phyloP scores from a whole-genome alignment of 176 grass and related monocot species.

The Rhynchospora pubera region DNA sequence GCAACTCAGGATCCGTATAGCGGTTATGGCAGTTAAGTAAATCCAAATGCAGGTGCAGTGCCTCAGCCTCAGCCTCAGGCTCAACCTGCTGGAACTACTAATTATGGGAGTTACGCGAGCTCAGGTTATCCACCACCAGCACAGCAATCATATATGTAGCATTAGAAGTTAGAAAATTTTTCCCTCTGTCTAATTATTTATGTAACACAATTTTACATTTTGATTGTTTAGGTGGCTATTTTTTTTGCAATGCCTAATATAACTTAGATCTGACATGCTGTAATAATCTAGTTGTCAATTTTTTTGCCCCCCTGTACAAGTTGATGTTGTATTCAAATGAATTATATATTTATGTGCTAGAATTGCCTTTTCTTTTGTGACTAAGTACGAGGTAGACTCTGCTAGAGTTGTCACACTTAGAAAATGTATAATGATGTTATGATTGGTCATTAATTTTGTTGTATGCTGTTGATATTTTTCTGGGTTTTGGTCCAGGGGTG shows the following conservation, averaged over 20 bases:
- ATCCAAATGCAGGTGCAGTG: neutral
- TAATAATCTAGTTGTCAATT: neutral
- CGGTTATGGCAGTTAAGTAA: slow-evolving; percentile 24
- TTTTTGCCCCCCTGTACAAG: neutral
- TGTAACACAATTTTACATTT: slow-evolving; percentile 5
- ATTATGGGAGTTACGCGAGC: slow-evolving; percentile 33
- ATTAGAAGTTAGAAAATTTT: neutral
- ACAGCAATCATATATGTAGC: slow-evolving; percentile 35
- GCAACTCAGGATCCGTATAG: neutral
- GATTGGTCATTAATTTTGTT: neutral
- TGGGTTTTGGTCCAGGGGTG: neutral
- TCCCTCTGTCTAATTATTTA: neutral
- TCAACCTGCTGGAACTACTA: slow-evolving; percentile 18
- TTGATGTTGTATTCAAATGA: slow-evolving; percentile 22
- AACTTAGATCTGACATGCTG: neutral
- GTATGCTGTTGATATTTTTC: neutral
- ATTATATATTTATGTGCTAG: neutral
- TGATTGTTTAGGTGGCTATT: neutral
- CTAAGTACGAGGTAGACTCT: too few species aligned
- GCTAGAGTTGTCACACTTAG: too few species aligned
- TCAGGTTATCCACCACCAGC: slow-evolving; percentile 22
- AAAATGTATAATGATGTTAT: neutral
- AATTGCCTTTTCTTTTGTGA: neutral
- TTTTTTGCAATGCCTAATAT: neutral
- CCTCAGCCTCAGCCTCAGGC: neutral